Conservation (phyloP, 805 yeast species). For the Candida sphagnicola region DNA sequence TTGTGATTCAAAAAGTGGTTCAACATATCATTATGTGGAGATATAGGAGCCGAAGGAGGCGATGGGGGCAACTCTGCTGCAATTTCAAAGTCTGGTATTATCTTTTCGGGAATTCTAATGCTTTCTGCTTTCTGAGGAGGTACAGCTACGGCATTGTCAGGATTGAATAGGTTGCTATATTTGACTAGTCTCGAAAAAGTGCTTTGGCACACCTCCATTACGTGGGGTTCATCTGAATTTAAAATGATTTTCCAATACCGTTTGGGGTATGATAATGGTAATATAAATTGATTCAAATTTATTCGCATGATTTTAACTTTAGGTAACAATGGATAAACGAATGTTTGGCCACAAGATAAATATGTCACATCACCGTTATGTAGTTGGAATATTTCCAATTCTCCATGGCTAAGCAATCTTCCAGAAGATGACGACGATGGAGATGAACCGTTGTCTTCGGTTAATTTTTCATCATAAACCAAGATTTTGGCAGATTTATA, state of each 20-base stretch:
- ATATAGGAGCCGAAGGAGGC: slow-evolving; percentile 41
- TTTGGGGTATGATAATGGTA: slow-evolving; percentile 71
- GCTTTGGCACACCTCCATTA: slow-evolving; percentile 23
- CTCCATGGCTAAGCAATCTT: slow-evolving; percentile 56
- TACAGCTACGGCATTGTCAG: background rate
- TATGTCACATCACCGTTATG: slow-evolving; percentile 57
- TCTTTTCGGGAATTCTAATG: background rate
- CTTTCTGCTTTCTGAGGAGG: background rate
- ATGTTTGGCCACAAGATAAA: slow-evolving; percentile 59
- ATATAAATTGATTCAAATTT: slow-evolving; percentile 44
- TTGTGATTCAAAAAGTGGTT: slow-evolving; percentile 7
- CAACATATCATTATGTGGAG: slow-evolving; percentile 21
- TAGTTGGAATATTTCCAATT: slow-evolving; percentile 54
- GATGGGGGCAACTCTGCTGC: slow-evolving; percentile 36
- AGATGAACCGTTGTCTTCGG: slow-evolving; percentile 10
- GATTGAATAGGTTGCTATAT: slow-evolving; percentile 34
- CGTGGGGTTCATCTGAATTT: slow-evolving; percentile 23
- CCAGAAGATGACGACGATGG: slow-evolving; percentile 25
- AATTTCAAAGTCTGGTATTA: slow-evolving; percentile 8
- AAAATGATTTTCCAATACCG: slow-evolving; percentile 63
- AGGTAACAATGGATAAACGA: slow-evolving; percentile 73
- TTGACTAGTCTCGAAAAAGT: slow-evolving; percentile 40
- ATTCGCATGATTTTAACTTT: slow-evolving; percentile 54
- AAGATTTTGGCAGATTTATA: slow-evolving; percentile 28
- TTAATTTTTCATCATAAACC: slow-evolving; percentile 32